Percentiles rank a stretch among this genome's conserved stretches.
phyloP scores from a whole-genome alignment of 1,139 yeast species.

The Debaryomyces psychrophilus region DNA sequence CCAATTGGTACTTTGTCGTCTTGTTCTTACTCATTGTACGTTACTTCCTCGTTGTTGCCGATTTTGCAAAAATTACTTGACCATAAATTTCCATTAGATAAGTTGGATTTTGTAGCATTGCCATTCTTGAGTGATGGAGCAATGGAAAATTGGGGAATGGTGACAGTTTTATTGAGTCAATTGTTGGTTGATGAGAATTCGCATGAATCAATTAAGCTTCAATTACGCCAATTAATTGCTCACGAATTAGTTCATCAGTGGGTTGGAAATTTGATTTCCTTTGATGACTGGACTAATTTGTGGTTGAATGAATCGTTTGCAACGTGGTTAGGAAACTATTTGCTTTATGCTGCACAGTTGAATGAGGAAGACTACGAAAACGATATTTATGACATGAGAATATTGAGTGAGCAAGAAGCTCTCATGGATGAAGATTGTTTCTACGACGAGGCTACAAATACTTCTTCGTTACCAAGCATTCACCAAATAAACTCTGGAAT shows the following conservation, averaged over 20 bases:
- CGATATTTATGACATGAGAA: constrained; percentile 28
- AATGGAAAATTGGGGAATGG: constrained; percentile 77
- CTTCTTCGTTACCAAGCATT: constrained; percentile 32
- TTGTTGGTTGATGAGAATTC: constrained; percentile 42
- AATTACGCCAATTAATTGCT: constrained; percentile 56
- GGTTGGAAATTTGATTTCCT: constrained; percentile 69
- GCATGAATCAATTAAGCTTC: constrained; percentile 22
- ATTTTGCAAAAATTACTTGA: constrained; percentile 45
- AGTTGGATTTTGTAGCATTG: constrained; percentile 65
- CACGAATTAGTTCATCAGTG: constrained; percentile 81
- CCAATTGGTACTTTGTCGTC: constrained; percentile 54
- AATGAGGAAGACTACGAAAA: constrained; percentile 27
- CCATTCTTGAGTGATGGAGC: constrained; percentile 78
- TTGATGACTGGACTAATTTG: constrained; percentile 65
- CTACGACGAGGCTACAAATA: constrained; percentile 24
- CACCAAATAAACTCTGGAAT: constrained; percentile 28
- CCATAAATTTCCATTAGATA: constrained; percentile 55
- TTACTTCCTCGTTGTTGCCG: constrained; percentile 55
- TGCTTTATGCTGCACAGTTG: constrained; percentile 34
- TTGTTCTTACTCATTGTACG: constrained; percentile 49
- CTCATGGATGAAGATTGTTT: constrained; percentile 46
- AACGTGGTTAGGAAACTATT: constrained; percentile 61
- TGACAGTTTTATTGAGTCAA: constrained; percentile 59
- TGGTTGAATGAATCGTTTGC: constrained; percentile 82
- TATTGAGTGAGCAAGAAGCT: constrained; percentile 39